Evolutionary conservation across 257 asterid genomes (phyloP), one percentile per base, ranked within the genome.

Genomic region (Salvia hispanica): DNA sequence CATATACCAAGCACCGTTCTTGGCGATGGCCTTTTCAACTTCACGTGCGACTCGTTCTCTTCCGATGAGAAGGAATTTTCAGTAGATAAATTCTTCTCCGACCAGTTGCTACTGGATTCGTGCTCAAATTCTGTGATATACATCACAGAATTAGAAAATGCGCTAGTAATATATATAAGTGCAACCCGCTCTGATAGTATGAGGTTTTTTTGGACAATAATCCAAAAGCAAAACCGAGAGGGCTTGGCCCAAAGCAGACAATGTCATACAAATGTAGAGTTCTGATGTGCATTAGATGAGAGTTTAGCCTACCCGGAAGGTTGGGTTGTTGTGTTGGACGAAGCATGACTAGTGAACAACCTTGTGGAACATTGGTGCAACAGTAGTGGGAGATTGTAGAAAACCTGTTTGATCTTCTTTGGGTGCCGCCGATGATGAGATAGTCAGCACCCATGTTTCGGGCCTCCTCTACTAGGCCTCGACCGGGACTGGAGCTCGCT

Each of bases 381-480:
- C 91, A 81, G 66, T 80, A 85, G 34, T 62, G 80, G 58, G 87
- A 74, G 58, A 81, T 76, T 13, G 76, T 25, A 50, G 76, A 50
- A 34, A 79, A 90, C 94, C 83, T 83, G 77, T 74, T 79, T 58
- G 78, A 36, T 55, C 70, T 72, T 46, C 51, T 80, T 55, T 40
- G 10, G 9, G 62, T 68, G 61, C 86, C 78, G 61, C 95, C 87
- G 28, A 90, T 73, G 53, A 90, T 60, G 45, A 90, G 88, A 70
- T 75, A 85, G 74, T 90, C 88, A 42, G 92, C 92, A 37, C 64
- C 72, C 76, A 76, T 81, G 72, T 13, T 73, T 76, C 78, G 83
- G 21, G 86, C 88, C 73, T 88, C 97, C 44, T 78, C 86, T 2
- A 74, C 44, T 11, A 90, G 79, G 3, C 92, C 96, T 67, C 64